These are phyloP conservation scores for Camellia lanceoleosa DNA, from an alignment of 148 eudicot species.

Conservation along the genomic window DNA sequence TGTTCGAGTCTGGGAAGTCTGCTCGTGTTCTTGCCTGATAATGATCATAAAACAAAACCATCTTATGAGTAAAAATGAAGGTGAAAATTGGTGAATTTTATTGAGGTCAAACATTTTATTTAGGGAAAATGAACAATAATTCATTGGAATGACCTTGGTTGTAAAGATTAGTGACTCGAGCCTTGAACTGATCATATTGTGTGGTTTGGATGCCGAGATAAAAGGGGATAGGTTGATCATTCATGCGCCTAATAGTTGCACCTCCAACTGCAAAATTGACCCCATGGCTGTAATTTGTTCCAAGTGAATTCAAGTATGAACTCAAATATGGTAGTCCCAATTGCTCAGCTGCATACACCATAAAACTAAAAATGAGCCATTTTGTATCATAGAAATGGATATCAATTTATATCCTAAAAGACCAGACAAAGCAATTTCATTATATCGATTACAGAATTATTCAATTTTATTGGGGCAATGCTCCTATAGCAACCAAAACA, in stretches of 20 bases:
- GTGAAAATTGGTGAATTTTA: too few relatives aligned
- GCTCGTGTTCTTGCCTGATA: not conserved
- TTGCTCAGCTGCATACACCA: not conserved
- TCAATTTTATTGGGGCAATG: too few relatives aligned
- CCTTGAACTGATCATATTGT: not conserved
- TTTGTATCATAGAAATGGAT: not conserved
- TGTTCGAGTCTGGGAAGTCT: conserved; percentile 16
- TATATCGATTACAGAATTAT: too few relatives aligned
- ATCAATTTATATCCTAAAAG: too few relatives aligned
- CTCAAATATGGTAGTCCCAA: not conserved
- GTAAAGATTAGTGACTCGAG: not conserved
- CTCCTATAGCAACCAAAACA: too few relatives aligned
- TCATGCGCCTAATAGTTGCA: not conserved
- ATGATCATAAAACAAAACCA: too few relatives aligned
- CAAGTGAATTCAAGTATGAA: not conserved
- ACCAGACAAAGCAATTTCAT: too few relatives aligned
- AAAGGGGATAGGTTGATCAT: not conserved
- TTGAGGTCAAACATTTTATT: too few relatives aligned
- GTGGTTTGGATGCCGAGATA: not conserved
- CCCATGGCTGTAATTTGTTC: not conserved
- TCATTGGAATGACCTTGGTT: not conserved
- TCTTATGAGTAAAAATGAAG: too few relatives aligned
- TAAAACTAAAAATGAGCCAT: not conserved
- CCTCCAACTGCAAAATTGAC: not conserved
- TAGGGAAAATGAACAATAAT: too few relatives aligned